Percentiles rank a stretch among this genome's conserved stretches.
Conservation (phyloP, 2,329 filamentous ascomycete genomes). For the Dactylellina haptotyla region DNA sequence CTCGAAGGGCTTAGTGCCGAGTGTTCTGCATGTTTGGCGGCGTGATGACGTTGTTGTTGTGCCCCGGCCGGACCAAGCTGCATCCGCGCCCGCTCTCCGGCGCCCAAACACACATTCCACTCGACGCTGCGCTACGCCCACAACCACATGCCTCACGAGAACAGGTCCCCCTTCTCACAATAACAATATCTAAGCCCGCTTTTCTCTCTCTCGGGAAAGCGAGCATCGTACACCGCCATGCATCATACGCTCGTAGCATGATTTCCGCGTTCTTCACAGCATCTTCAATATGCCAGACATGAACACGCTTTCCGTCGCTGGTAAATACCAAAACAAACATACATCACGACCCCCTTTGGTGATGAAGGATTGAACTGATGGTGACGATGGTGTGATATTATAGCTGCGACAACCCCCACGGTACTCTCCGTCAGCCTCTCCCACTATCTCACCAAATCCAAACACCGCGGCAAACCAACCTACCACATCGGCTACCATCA, state of each 20-base stretch:
- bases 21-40: not conserved
- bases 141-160: not conserved
- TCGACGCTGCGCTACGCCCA: not conserved
- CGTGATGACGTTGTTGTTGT: slow-evolving; percentile 12
- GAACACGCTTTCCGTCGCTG: slow-evolving; percentile 81
- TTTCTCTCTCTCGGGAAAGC: not conserved
- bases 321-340: slow-evolving; percentile 6
- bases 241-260: not conserved
- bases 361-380: not conserved
- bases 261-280: not conserved
- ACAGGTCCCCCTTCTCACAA: not conserved
- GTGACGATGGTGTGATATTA: not conserved
- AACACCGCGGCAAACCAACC: slow-evolving; percentile 81
- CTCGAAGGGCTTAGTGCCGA: not conserved
- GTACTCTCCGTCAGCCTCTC: slow-evolving; percentile 86
- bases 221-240: not conserved
- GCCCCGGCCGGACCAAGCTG: not conserved
- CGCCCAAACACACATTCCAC: slow-evolving; percentile 1
- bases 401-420: slow-evolving; percentile 81
- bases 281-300: slow-evolving; percentile 62
- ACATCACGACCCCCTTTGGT: not conserved
- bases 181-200: not conserved
- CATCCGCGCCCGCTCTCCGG: not conserved
- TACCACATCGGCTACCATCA: slow-evolving; percentile 94
- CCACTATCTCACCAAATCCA: slow-evolving; percentile 88